A percentile compares a stretch with the other conserved stretches of the same genome.
phyloP scores from a whole-genome alignment of 139 green algal genomes.

The Coelastrella sp. region DNA sequence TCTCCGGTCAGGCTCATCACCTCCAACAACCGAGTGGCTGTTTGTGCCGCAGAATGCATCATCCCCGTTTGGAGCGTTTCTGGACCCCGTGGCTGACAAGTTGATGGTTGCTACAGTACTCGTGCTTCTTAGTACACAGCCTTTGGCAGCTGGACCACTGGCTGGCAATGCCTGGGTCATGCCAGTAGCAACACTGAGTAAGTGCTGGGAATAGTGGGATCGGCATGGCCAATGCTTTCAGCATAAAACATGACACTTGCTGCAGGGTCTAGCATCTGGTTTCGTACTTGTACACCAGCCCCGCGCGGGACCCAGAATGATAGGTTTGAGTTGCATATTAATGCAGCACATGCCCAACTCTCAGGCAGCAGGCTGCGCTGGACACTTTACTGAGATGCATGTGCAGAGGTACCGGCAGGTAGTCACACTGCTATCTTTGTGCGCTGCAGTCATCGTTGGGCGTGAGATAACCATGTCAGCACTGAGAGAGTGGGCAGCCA shows the following conservation, averaged over 20 bases:
- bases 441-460: constrained; percentile 85
- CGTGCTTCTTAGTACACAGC: constrained; percentile 83
- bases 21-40: no score
- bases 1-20: no score
- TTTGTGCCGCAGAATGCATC: constrained; percentile 65
- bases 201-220: not conserved
- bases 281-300: no score
- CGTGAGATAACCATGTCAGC: constrained; percentile 95
- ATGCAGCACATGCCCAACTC: no score
- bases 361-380: no score
- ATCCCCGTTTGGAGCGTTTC: constrained; percentile 94
- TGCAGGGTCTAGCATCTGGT: no score
- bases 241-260: not conserved
- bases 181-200: constrained; percentile 69
- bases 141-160: constrained; percentile 71
- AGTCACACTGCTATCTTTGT: no score
- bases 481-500: constrained; percentile 94
- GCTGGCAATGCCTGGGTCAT: constrained; percentile 84
- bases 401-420: no score
- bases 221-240: not conserved
- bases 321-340: no score
- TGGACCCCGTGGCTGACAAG: constrained; percentile 99
- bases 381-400: no score
- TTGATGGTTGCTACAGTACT: constrained; percentile 93
- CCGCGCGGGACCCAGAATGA: no score